A percentile compares a stretch with the other conserved stretches of the same genome.
phyloP scores from a whole-genome alignment of 2,329 filamentous ascomycete species.

The Fusarium agapanthi region DNA sequence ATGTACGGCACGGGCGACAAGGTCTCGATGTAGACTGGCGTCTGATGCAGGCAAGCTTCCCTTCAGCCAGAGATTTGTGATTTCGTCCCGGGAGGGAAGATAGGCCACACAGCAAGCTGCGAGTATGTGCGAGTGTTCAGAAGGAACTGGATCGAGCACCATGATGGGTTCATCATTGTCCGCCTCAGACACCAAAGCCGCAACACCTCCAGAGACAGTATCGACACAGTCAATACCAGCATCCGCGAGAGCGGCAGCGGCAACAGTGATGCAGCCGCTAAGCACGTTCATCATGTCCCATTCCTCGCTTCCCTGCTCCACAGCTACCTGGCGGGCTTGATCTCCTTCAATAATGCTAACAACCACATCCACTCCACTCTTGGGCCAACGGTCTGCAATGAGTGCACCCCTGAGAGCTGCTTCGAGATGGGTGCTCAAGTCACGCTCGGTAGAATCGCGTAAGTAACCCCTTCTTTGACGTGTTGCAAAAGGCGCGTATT shows the following conservation, averaged over 20 bases:
- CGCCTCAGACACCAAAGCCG: constrained; percentile 70
- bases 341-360: constrained; percentile 94
- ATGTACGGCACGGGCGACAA: constrained; percentile 53
- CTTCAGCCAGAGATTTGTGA: constrained; percentile 95
- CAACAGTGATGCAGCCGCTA: constrained; percentile 90
- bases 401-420: constrained; percentile 88
- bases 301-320: constrained; percentile 65
- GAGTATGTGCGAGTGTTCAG: constrained; percentile 79
- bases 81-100: constrained; percentile 84
- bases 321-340: constrained; percentile 70
- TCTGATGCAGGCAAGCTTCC: constrained; percentile 64
- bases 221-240: constrained; percentile 97
- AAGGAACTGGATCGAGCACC: constrained; percentile 83
- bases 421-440: constrained; percentile 90
- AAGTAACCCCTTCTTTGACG: constrained; percentile 84
- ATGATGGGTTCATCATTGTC: constrained; percentile 53
- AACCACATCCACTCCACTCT: constrained; percentile 94
- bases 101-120: constrained; percentile 93
- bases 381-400: constrained; percentile 96
- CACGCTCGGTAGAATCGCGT: constrained; percentile 84
- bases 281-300: constrained; percentile 94
- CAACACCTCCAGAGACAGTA: constrained; percentile 87
- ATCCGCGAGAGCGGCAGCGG: constrained; percentile 90
- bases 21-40: constrained; percentile 43
- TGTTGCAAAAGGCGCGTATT: constrained; percentile 95